Evolutionary conservation across 2,329 filamentous ascomycete genomes (phyloP).

Genomic region (Verticillium nonalfalfae): DNA sequence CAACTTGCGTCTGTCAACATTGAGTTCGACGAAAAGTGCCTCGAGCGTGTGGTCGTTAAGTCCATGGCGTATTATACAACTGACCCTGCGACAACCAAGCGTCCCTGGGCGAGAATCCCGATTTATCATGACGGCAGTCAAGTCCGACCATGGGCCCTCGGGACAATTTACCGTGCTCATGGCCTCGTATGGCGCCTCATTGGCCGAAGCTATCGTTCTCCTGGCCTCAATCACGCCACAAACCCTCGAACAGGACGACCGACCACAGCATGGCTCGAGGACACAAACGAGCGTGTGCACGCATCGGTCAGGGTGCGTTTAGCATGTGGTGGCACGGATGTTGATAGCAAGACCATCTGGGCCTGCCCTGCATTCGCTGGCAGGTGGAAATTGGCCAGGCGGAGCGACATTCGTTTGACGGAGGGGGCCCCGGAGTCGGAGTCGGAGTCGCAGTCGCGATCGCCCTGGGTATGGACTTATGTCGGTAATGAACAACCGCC

Average conservation of each 20-base stretch:
- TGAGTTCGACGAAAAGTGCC: conserved; percentile 36
- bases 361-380: conserved; percentile 33
- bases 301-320: conserved; percentile 47
- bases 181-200: conserved; percentile 36
- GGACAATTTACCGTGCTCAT: conserved; percentile 30
- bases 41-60: conserved; percentile 31
- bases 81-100: neutral
- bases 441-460: conserved; percentile 26
- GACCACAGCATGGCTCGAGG: conserved; percentile 37
- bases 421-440: conserved; percentile 28
- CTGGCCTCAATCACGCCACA: conserved; percentile 33
- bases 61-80: conserved; percentile 17
- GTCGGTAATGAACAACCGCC: conserved; percentile 27
- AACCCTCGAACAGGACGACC: conserved; percentile 18
- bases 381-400: conserved; percentile 35
- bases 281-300: conserved; percentile 51
- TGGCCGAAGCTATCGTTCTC: conserved; percentile 35
- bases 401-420: conserved; percentile 18
- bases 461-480: conserved; percentile 50
- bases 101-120: conserved; percentile 37
- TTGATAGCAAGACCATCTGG: conserved; percentile 43
- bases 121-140: conserved; percentile 42
- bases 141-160: conserved; percentile 41
- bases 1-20: conserved; percentile 44
- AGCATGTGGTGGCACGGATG: conserved; percentile 40